Conservation (phyloP, 192 early-diverging fungal species). For the Backusella parvicylindrica region DNA sequence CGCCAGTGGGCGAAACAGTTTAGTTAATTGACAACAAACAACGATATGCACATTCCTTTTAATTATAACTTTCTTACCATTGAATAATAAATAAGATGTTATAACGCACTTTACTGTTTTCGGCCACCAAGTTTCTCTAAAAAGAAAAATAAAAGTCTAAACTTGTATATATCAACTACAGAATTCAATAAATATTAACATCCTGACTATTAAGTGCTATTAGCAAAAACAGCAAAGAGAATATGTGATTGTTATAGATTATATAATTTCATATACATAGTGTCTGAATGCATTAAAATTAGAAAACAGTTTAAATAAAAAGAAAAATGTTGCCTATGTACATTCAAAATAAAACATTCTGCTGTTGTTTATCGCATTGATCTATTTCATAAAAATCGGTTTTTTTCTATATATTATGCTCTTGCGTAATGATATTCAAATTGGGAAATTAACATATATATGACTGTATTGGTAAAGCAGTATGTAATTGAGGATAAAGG, state of each 20-base stretch:
- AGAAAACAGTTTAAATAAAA: neutral
- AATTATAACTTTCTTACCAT: too few relatives aligned
- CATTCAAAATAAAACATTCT: neutral
- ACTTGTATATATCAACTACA: neutral
- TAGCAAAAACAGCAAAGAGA: neutral
- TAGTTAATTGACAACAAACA: neutral
- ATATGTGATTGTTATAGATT: neutral
- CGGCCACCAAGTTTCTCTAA: neutral
- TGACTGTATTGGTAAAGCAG: too few relatives aligned
- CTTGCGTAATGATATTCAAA: too few relatives aligned
- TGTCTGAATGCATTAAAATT: neutral
- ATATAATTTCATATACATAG: neutral
- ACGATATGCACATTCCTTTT: neutral
- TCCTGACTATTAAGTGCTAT: neutral
- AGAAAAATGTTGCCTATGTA: neutral
- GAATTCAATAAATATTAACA: neutral
- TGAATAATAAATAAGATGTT: too few relatives aligned
- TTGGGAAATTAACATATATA: too few relatives aligned
- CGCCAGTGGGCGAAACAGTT: neutral
- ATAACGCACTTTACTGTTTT: too few relatives aligned
- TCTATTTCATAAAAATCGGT: neutral
- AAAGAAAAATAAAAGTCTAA: neutral
- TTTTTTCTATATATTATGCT: too few relatives aligned
- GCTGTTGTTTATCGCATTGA: neutral
- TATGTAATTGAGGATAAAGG: neutral